Conservation (phyloP, 257 asterid species). For the Ehretia macrophylla region DNA sequence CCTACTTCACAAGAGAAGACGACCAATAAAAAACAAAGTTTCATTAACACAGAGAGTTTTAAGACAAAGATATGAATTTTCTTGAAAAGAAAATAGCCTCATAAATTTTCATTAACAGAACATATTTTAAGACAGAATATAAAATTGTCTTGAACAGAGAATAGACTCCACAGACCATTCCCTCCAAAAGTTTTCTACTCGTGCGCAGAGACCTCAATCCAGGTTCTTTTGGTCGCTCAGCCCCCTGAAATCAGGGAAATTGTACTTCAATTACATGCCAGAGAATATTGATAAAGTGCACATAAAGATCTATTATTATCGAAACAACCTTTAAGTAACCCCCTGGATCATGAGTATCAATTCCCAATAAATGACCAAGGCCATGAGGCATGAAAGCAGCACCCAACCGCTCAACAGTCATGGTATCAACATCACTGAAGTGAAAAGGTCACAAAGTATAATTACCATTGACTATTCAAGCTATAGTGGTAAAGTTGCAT, state of each 20-base stretch:
- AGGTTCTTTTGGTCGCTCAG: slow-evolving; percentile 74
- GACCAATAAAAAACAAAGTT: too few species aligned
- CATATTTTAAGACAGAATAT: background rate
- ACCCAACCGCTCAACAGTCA: slow-evolving; percentile 73
- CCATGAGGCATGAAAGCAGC: slow-evolving; percentile 96
- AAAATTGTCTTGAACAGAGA: background rate
- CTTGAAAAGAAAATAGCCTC: too few species aligned
- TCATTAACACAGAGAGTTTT: too few species aligned
- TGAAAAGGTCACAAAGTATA: slow-evolving; percentile 18
- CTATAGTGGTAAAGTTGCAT: slow-evolving; percentile 3
- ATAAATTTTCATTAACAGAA: too few species aligned
- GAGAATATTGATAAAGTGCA: background rate
- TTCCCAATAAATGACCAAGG: slow-evolving; percentile 92
- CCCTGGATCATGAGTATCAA: slow-evolving; percentile 98
- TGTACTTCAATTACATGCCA: slow-evolving; percentile 7
- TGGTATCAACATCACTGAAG: slow-evolving; percentile 66
- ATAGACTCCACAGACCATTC: slow-evolving; percentile 58
- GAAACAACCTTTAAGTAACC: slow-evolving; percentile 72
- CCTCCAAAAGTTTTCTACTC: slow-evolving; percentile 76
- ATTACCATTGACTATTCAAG: slow-evolving; percentile 6
- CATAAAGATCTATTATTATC: background rate
- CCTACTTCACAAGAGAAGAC: too few species aligned
- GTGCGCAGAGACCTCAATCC: slow-evolving; percentile 84
- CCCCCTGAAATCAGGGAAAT: slow-evolving; percentile 52
- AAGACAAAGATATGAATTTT: too few species aligned